Percentiles rank a stretch among this genome's conserved stretches.
Conservation (phyloP, 345 rosid species). For the Toxicodendron radicans region DNA sequence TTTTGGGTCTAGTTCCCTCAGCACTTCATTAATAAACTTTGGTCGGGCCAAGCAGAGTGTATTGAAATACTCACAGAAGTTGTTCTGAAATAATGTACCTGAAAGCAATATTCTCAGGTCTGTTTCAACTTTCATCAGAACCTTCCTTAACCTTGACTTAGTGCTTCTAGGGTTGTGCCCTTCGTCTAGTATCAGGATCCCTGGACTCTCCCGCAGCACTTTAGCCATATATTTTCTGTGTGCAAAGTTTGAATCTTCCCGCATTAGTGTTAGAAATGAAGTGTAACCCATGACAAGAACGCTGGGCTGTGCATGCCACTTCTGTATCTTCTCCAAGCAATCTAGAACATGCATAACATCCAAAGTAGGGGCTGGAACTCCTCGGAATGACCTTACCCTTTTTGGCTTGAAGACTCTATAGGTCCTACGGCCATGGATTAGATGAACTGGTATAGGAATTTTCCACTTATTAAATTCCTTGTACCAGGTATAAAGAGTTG, state of each 20-base stretch:
- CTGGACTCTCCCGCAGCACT: constrained; percentile 86
- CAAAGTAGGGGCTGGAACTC: constrained; percentile 59
- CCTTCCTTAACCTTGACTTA: constrained; percentile 86
- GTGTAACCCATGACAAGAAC: constrained; percentile 98
- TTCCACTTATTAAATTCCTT: constrained; percentile 95
- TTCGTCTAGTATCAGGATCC: constrained; percentile 78
- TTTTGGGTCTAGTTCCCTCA: constrained; percentile 65
- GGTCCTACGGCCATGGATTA: constrained; percentile 80
- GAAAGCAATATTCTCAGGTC: constrained; percentile 82
- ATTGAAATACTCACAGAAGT: constrained; percentile 92
- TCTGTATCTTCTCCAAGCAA: constrained; percentile 85
- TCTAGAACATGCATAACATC: constrained; percentile 91
- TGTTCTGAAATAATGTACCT: constrained; percentile 91
- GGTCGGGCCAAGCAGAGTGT: constrained; percentile 92
- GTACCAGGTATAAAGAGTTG: constrained; percentile 93
- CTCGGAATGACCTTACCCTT: constrained; percentile 31
- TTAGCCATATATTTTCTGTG: constrained; percentile 84
- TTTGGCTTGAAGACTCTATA: constrained; percentile 53
- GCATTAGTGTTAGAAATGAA: constrained; percentile 81
- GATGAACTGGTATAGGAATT: constrained; percentile 77
- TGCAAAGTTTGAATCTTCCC: constrained; percentile 76
- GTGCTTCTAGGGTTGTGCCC: constrained; percentile 97
- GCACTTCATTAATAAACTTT: constrained; percentile 66
- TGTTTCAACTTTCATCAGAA: constrained; percentile 82
- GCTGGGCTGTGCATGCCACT: constrained; percentile 90